Evolutionary conservation across 768 basidiomycete species (phyloP), one percentile per base, ranked within the genome.

Genomic region (Lenzites betulinus): DNA sequence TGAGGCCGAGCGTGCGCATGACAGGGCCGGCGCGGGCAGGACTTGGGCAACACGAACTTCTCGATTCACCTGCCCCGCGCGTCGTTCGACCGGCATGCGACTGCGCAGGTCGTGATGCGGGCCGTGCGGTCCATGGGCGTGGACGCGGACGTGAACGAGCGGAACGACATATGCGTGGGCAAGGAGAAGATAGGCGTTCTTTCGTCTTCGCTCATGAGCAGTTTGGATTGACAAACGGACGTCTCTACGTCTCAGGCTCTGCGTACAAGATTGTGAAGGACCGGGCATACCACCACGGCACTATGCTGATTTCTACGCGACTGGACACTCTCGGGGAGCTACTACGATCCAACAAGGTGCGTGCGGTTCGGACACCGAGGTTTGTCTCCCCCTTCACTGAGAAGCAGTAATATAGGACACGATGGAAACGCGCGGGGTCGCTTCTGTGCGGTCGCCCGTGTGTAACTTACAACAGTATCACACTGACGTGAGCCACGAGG

Each of bases 271-370:
- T 99, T 56, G 88, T 90, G 44, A 90, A 86, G 66, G 85, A 86
- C 53, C 81, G 97, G 28, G 94, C 95, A 7, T 98, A 98, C 75
- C 96, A 98, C 67, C 97, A 99, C 67, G 97, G 97, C 0, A 99
- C 97, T 16, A 99, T 99, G 97, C 83, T 99, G 26, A 90, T 98
- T 22, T 88, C 92, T 8, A 93, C 94, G 3, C 76, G 81, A 47
- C 80, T 98, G 28, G 78, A 82, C 35, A 80, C 83, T 7, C 76
- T 99, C 8, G 89, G 92, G 0, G 83, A 89, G 62, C 74, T 93
- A 11, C 77, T 98, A 50, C 83, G 78, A 13, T 78, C 81, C 0
- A 76, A 82, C 54, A 89, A 90, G 77, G 92, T 90, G 60, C 54
- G 78, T 63, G 20, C 51, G n/a, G 12, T 23, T 8, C 47, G 9